Evolutionary conservation across 768 basidiomycete genomes (phyloP), one percentile per base, ranked within the genome.

Genomic region (Tubosaeta sp.): DNA sequence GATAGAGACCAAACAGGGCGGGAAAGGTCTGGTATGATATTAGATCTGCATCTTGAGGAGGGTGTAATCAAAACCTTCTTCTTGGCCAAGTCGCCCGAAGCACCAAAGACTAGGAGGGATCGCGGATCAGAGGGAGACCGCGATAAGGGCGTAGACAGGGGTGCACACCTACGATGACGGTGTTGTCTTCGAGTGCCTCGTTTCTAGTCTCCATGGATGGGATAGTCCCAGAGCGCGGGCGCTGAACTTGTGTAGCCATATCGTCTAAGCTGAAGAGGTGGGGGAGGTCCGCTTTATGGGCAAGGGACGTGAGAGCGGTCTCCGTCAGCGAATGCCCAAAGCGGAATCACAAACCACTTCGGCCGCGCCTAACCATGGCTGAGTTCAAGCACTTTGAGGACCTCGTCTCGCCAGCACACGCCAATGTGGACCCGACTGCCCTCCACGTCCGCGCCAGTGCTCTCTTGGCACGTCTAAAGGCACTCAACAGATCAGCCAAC

Each of bases 11-110:
- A 69, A 96, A 97, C 49, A 99, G 78, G 24, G 95, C 95, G 11
- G 95, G 95, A 71, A 93, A 88, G 4, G 95, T 98, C 94, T 96
- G 62, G 25, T 30, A 52, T 21, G 39, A 8, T 10, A 18, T 43
- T 3, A 43, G 25, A 43, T 18, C 25, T 9, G 27, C 1, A 11
- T 6, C 12, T 18, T 22, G 22, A 22, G 3, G 25, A 12, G 42
- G 14, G 9, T 18, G 12, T 10, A 29, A 38, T n/a, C 30, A 44
- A 4, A 83, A 65, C 94, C 82, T 99, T 99, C 76, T 99, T 99
- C 86, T 96, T 95, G 56, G 95, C 95, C 41, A 99, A 78, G 76
- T 99, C 95, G 35, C 95, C 95, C 49, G 92, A 94, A 3, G 95
- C 95, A 50, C 95, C 95, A 54, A 94, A 82, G 48, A 98, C 94